Base-by-base conservation (phyloP, 2,329 filamentous ascomycete species). In the Pseudogymnoascus sp. region DNA sequence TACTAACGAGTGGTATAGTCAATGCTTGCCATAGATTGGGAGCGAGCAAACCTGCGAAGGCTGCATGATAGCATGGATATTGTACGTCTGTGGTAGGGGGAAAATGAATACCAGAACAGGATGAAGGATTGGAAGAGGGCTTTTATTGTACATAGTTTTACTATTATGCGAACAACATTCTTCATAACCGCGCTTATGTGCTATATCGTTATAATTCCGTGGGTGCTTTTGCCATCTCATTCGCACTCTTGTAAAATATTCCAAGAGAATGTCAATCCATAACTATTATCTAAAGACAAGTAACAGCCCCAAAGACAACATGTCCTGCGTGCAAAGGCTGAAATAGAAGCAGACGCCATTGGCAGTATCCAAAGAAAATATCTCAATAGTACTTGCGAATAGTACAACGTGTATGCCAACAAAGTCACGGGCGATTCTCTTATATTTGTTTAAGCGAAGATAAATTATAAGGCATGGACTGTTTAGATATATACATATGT, bases 1-100 rank as follows among this genome's bases (percentile, higher is more conserved):
- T 36, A 36, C n/a, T 3, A 68, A 64, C 60, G 12, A 58, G 10
- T 68, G 64, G 63, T 69, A 68, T 55, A 67, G 65, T 62, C 9
- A 66, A 58, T 55, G 44, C 27, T 25, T 55, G 44, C 44, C 27
- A 55, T 55, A 55, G n/a, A 31, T 7, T 3, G 4, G 5, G 44
- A 55, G 27, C n/a, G 27, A 55, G 27, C 44, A 5, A 31, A 31
- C 13, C 44, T 31, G 13, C 2, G 5, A 29, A 8, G 25, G 25
- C 1, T 48, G 9, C 27, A 51, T 33, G 44, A 17, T 33, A 31
- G n/a, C n/a, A 55, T 33, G 27, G 27, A 33, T 33, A 55, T 31
- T 31, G n/a, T 17, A 55, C 44, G n/a, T 33, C 27, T 31, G 27
- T 31, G 33, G 27, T 33, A 31, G 9, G 31, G 13, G 27, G 10